Conservation (phyloP, 768 basidiomycete species). For the Roridomyces roridus region DNA sequence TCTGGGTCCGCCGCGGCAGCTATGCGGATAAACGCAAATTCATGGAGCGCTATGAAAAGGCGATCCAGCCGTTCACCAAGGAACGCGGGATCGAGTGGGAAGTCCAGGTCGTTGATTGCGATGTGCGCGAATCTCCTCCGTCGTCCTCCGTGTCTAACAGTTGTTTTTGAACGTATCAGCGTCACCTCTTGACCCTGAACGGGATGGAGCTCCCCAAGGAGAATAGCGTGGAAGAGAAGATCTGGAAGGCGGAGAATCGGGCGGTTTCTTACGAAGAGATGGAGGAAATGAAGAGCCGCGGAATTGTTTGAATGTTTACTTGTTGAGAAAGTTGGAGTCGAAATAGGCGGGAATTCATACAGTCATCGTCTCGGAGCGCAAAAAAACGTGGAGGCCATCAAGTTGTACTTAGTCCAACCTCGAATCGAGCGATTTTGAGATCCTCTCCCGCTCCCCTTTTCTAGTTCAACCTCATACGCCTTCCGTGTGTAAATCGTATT, state of each 20-base stretch:
- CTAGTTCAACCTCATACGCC: too few relatives aligned
- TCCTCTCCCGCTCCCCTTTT: too few relatives aligned
- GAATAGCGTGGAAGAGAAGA: constrained; percentile 9
- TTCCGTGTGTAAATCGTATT: too few relatives aligned
- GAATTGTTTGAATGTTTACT: background rate
- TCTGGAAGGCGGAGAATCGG: too few relatives aligned
- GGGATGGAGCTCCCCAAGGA: constrained; percentile 8
- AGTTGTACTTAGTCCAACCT: too few relatives aligned
- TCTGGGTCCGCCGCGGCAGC: background rate
- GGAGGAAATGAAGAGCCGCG: constrained; percentile 3
- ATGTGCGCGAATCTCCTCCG: too few relatives aligned
- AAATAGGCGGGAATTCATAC: too few relatives aligned
- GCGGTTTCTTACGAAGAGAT: constrained; percentile 6
- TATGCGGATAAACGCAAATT: constrained; percentile 1
- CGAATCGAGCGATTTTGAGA: too few relatives aligned
- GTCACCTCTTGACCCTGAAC: constrained; percentile 10
- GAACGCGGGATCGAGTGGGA: constrained; percentile 24
- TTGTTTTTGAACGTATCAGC: constrained; percentile 5
- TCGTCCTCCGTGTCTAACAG: background rate
- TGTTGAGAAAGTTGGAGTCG: too few relatives aligned
- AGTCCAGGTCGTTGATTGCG: constrained; percentile 14
- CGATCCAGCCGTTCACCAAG: constrained; percentile 17
- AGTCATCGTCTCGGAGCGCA: too few relatives aligned
- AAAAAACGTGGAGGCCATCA: too few relatives aligned
- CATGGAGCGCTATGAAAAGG: constrained; percentile 20